A percentile compares a stretch with the other conserved stretches of the same genome.
Conservation (phyloP, 495 filamentous ascomycete species). For the Aspergillus homomorphus region DNA sequence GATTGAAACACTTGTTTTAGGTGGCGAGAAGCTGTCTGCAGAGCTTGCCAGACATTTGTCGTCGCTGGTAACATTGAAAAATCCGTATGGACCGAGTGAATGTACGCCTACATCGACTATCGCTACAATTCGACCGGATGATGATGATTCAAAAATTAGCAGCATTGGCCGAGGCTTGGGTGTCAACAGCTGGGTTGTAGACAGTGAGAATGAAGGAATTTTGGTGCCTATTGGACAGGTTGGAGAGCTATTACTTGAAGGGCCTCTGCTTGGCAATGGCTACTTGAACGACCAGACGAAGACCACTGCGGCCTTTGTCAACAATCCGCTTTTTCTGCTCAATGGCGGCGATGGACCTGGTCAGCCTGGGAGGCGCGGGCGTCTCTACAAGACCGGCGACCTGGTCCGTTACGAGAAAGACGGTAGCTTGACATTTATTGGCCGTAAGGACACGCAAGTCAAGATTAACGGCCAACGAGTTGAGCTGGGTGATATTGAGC, state of each 20-base stretch:
- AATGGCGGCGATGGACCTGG: no score
- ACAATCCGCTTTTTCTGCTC: constrained; percentile 3
- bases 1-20: constrained; percentile 3
- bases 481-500: constrained; percentile 8
- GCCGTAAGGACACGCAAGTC: constrained; percentile 6
- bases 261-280: no score
- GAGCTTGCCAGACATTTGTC: neutral
- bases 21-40: neutral
- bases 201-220: no score
- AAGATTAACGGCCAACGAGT: constrained; percentile 6
- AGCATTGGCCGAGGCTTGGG: no score
- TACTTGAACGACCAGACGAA: no score
- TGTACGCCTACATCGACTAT: constrained; percentile 1
- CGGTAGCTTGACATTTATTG: constrained; percentile 1
- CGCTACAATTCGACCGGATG: neutral
- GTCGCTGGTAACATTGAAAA: neutral
- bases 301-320: neutral
- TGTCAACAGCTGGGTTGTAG: no score
- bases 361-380: neutral
- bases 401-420: neutral
- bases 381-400: constrained; percentile 5
- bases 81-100: constrained; percentile 6
- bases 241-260: no score
- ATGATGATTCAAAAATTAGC: constrained; percentile 4
- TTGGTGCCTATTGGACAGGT: no score